Percentiles rank a stretch among this genome's conserved stretches.
Conservation (phyloP, 371 early-diverging fungal genomes). For the Saksenaea oblongispora region DNA sequence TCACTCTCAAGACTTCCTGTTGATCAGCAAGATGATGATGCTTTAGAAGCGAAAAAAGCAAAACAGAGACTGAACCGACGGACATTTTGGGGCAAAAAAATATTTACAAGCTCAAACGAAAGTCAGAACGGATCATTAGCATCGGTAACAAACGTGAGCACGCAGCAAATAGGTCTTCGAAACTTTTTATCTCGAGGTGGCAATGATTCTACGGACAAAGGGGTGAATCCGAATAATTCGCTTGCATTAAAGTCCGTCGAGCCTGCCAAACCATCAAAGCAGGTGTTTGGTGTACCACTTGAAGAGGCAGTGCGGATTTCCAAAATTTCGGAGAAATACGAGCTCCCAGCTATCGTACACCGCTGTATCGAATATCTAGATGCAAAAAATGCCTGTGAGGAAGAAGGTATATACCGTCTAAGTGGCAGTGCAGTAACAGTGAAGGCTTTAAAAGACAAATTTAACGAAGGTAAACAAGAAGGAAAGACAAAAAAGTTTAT, state of each 20-base stretch:
- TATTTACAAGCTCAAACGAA: constrained; percentile 14
- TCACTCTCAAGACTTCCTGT: background rate
- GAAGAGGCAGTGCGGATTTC: constrained; percentile 27
- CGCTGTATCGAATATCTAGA: constrained; percentile 87
- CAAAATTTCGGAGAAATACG: constrained; percentile 21
- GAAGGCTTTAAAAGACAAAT: constrained; percentile 58
- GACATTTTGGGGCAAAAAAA: constrained; percentile 40
- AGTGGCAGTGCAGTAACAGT: constrained; percentile 70
- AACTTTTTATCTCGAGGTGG: constrained; percentile 27
- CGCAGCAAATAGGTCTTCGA: constrained; percentile 12
- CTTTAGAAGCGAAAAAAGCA: constrained; percentile 9
- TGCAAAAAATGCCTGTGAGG: constrained; percentile 63
- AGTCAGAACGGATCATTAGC: constrained; percentile 2
- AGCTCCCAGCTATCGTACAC: constrained; percentile 77
- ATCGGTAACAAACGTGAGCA: background rate
- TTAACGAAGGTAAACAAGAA: constrained; percentile 48
- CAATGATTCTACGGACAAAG: constrained; percentile 9
- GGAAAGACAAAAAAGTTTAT: background rate
- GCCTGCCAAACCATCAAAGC: constrained; percentile 28
- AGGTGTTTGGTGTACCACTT: constrained; percentile 53
- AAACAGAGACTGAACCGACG: constrained; percentile 28
- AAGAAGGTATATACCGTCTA: constrained; percentile 87
- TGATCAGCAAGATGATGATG: constrained; percentile 1
- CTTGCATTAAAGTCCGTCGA: background rate
- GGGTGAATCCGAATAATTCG: background rate